Conservation (phyloP, 1,284 basidiomycete genomes). For the Nidula niveotomentosa region DNA sequence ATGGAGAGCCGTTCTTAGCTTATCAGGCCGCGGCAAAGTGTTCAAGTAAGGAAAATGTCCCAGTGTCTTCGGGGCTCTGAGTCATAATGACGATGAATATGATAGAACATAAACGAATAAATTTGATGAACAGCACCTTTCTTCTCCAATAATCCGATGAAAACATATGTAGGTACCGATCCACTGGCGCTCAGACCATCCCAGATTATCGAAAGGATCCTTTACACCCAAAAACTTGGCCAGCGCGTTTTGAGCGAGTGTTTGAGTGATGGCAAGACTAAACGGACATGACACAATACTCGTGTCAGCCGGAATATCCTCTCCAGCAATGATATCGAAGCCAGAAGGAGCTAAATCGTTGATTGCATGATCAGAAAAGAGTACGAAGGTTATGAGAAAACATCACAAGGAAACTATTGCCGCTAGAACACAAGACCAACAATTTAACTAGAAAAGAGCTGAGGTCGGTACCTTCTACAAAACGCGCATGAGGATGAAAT, state of each 20-base stretch:
- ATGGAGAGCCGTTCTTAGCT: slow-evolving; percentile 75
- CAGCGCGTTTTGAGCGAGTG: slow-evolving; percentile 45
- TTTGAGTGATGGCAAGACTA: slow-evolving; percentile 66
- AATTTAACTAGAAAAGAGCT: neutral
- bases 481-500: slow-evolving; percentile 44
- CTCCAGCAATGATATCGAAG: slow-evolving; percentile 52
- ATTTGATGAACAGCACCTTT: slow-evolving; percentile 20
- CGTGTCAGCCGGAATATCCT: slow-evolving; percentile 47
- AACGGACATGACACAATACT: slow-evolving; percentile 77
- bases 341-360: slow-evolving; percentile 47
- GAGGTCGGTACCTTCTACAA: slow-evolving; percentile 38
- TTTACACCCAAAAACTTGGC: slow-evolving; percentile 29
- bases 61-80: slow-evolving; percentile 26
- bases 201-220: slow-evolving; percentile 16
- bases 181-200: slow-evolving; percentile 71
- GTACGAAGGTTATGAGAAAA: neutral
- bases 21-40: slow-evolving; percentile 56
- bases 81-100: slow-evolving; percentile 8
- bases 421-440: neutral
- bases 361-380: neutral
- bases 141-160: slow-evolving; percentile 59
- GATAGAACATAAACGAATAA: slow-evolving; percentile 11
- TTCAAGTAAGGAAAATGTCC: slow-evolving; percentile 64
- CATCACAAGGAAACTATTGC: slow-evolving; percentile 1
- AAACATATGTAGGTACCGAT: slow-evolving; percentile 71